Conservation (phyloP, 192 early-diverging fungal genomes). For the Gaertneriomyces semiglobifer region DNA sequence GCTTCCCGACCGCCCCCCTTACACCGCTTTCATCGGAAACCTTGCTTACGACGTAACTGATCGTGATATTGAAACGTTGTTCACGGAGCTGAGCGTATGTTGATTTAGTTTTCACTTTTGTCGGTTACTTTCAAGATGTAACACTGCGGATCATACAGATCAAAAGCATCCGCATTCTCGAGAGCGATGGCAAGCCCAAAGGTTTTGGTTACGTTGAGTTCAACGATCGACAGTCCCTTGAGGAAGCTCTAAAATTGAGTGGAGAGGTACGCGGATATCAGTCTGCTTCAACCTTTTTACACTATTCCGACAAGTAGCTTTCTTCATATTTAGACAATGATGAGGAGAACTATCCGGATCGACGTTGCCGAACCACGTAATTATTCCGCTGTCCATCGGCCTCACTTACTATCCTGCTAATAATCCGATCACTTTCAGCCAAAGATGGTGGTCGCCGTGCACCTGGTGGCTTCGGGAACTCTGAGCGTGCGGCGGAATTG, state of each 20-base stretch:
- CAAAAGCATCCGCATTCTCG: constrained; percentile 73
- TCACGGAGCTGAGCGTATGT: constrained; percentile 64
- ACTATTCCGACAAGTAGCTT: neutral
- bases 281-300: neutral
- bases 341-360: constrained; percentile 72
- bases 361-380: constrained; percentile 86
- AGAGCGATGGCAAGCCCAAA: constrained; percentile 74
- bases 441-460: neutral
- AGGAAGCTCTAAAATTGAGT: constrained; percentile 66
- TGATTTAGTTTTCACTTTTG: neutral
- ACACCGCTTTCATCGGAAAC: constrained; percentile 88
- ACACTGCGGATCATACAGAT: constrained; percentile 44
- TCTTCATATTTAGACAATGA: constrained; percentile 46
- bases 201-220: constrained; percentile 98
- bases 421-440: neutral
- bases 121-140: neutral
- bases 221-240: constrained; percentile 75
- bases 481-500: constrained; percentile 21
- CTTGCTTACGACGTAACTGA: constrained; percentile 82
- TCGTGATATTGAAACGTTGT: constrained; percentile 67
- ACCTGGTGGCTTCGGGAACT: neutral
- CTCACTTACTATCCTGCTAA: neutral
- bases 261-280: constrained; percentile 38
- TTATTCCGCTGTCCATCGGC: constrained; percentile 19
- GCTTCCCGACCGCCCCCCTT: constrained; percentile 85